Evolutionary conservation across 2,329 filamentous ascomycete species (phyloP).

Genomic region (Sordariomycetes sp.): DNA sequence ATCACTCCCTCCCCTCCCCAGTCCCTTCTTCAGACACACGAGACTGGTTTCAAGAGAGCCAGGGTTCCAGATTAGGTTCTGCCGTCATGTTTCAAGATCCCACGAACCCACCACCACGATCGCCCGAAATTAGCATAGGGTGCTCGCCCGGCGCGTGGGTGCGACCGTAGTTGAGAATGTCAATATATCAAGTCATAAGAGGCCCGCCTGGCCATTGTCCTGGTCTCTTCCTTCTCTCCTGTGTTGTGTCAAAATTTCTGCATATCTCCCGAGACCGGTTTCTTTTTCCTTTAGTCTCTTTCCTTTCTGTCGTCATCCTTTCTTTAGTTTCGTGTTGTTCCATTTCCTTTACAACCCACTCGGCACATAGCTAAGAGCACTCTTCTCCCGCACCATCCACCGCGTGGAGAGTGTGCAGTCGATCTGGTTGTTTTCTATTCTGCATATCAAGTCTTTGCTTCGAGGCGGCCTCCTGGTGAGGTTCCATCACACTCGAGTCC

Average conservation of each 20-base stretch:
- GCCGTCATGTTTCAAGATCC: conserved; percentile 15
- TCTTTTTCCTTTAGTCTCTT: conserved; percentile 2
- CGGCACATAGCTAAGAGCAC: conserved; percentile 1
- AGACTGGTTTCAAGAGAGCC: conserved; percentile 38
- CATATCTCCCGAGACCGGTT: conserved; percentile 1
- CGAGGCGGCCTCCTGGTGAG: conserved; percentile 10
- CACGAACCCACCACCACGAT: conserved; percentile 14
- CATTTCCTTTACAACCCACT: conserved; percentile 5
- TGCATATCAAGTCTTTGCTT: not conserved
- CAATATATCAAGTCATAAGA: not conserved
- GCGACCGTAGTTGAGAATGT: not conserved
- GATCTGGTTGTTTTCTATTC: not conserved
- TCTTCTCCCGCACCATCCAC: conserved; percentile 3
- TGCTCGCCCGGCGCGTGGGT: no score
- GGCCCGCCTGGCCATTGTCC: not conserved
- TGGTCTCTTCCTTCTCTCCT: not conserved
- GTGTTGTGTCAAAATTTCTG: conserved; percentile 3
- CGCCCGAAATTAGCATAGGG: conserved; percentile 2
- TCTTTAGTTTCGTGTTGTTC: conserved; percentile 7
- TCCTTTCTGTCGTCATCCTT: conserved; percentile 6
- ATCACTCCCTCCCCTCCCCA: conserved; percentile 25
- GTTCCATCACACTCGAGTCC: not conserved
- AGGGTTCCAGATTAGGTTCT: conserved; percentile 17
- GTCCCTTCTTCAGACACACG: conserved; percentile 37
- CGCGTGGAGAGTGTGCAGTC: not conserved